Evolutionary conservation across 257 asterid species (phyloP), one percentile per base, ranked within the genome.

Genomic region (Nemophila menziesii): DNA sequence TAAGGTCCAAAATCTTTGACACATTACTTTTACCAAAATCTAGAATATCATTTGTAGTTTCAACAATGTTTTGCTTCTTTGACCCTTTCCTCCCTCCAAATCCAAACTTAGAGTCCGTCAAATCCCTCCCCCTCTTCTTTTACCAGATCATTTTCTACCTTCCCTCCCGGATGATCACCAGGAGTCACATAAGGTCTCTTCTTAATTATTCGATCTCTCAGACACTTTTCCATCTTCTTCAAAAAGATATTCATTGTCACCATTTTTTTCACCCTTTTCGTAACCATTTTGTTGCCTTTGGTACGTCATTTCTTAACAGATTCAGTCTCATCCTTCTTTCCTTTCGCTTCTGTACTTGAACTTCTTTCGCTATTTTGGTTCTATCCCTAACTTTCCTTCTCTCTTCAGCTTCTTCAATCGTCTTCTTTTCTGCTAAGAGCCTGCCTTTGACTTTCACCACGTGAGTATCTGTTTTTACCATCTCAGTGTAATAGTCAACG

Each of bases 271-370:
- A 6, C 42, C 66, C 7, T 15, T 61, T 8, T 78, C 57, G 48
- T 71, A 84, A 5, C 94, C 98, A 19, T 64, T 72, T 60, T 64
- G 84, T 58, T 84, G 86, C 76, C 98, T 62, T 19, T 76, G 92
- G 63, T 89, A 69, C 95, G 77, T 94, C 96, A 89, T 66, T 84
- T 80, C 65, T 89, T 89, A 14, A 89, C 94, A 11, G 92, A 72
- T 52, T 90, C 98, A 10, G 85, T 74, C 6, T 79, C 96, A 0
- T 81, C 85, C 61, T 85, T 90, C 81, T 85, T 67, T 90, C 98
- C 62, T 56, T 85, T 48, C 46, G 67, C 59, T 82, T 85, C 70
- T 79, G 78, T 10, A 69, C 71, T 67, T 85, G 96, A 22, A 85
- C 60, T 51, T 84, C 94, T 59, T 85, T 90, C 4, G 96, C 78